Evolutionary conservation across 345 rosid species (phyloP).

Genomic region (Noccaea caerulescens): DNA sequence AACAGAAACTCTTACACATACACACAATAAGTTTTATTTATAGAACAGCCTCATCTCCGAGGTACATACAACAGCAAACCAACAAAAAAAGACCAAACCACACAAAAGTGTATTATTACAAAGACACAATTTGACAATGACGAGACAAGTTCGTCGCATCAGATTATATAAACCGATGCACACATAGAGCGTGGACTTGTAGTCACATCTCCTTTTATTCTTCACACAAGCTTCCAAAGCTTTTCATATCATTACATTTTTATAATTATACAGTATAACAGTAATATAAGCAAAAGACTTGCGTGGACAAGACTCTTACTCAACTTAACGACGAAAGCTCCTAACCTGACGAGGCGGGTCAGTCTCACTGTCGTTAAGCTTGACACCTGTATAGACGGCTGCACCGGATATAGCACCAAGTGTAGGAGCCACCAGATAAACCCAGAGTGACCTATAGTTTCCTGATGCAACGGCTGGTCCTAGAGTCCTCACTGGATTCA

Average conservation of each 20-base stretch:
- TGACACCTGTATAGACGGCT: constrained; percentile 70
- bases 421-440: constrained; percentile 84
- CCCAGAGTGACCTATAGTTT: constrained; percentile 73
- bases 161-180: constrained; percentile 6
- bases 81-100: constrained; percentile 27
- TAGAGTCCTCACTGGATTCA: constrained; percentile 58
- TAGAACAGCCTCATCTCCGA: constrained; percentile 18
- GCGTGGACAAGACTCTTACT: constrained; percentile 4
- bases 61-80: constrained; percentile 33
- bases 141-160: constrained; percentile 38
- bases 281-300: constrained; percentile 32
- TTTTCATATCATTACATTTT: constrained; percentile 26
- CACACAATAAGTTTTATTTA: constrained; percentile 26
- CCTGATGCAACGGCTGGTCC: constrained; percentile 98
- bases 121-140: constrained; percentile 32
- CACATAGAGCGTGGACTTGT: constrained; percentile 40
- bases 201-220: constrained; percentile 41
- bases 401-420: constrained; percentile 87
- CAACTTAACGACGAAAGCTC: constrained; percentile 84
- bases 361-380: constrained; percentile 64
- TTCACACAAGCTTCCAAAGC: constrained; percentile 35
- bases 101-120: constrained; percentile 34
- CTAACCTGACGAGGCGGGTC: constrained; percentile 75
- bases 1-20: constrained; percentile 1
- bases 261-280: constrained; percentile 28